Conservation (phyloP, 2,329 filamentous ascomycete genomes). For the Microdochium paspali region DNA sequence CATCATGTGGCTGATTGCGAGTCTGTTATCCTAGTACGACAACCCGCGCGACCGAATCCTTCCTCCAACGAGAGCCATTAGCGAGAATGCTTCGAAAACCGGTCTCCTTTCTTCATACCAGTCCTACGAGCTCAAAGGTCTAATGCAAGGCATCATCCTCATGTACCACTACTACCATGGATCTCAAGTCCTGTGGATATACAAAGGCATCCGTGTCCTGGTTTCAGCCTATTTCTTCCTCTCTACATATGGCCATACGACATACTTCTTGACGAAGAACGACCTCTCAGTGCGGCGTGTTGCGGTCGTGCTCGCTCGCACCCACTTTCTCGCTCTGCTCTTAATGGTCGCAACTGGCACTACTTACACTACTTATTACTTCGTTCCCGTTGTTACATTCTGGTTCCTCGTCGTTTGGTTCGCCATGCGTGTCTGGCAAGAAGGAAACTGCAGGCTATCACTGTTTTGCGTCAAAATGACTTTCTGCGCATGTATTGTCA, state of each 20-base stretch:
- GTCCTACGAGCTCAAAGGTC: conserved; percentile 57
- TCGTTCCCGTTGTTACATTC: conserved; percentile 48
- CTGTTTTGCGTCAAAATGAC: conserved; percentile 38
- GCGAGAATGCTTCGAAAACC: neutral
- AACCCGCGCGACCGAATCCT: neutral
- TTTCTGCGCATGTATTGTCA: conserved; percentile 28
- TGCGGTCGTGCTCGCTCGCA: conserved; percentile 41
- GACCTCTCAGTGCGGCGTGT: conserved; percentile 48
- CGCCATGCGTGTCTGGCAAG: conserved; percentile 33
- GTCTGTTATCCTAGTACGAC: conserved; percentile 7
- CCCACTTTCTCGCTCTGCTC: conserved; percentile 44
- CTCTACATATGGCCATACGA: conserved; percentile 50
- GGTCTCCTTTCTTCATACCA: conserved; percentile 43
- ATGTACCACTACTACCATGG: conserved; percentile 50
- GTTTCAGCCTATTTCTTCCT: conserved; percentile 53
- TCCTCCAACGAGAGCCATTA: no score
- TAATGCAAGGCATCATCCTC: conserved; percentile 47
- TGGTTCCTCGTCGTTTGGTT: conserved; percentile 52
- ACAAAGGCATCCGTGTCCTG: conserved; percentile 43
- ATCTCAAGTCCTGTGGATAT: conserved; percentile 37
- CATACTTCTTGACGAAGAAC: conserved; percentile 44
- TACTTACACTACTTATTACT: conserved; percentile 47
- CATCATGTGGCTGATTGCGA: conserved; percentile 14
- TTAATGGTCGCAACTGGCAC: conserved; percentile 48
- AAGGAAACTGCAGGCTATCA: conserved; percentile 29